Percentiles rank a stretch among this genome's conserved stretches.
phyloP scores from a whole-genome alignment of 495 filamentous ascomycete genomes.

The Penicillium mononematosum region DNA sequence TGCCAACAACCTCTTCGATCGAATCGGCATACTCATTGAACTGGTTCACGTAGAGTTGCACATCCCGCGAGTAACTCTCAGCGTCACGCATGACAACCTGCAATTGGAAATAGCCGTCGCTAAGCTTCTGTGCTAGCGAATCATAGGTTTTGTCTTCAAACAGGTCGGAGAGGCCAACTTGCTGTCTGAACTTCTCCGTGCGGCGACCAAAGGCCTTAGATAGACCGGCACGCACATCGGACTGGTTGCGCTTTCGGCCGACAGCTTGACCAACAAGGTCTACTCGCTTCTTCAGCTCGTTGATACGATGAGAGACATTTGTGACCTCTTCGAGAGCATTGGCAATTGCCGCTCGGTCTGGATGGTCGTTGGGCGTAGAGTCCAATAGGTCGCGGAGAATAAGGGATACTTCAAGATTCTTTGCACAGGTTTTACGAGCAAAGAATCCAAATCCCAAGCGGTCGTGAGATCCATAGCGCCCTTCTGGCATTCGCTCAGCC shows the following conservation, averaged over 20 bases:
- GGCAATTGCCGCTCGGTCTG: slow-evolving; percentile 68
- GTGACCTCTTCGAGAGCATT: slow-evolving; percentile 63
- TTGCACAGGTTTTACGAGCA: slow-evolving; percentile 95
- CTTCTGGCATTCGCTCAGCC: slow-evolving; percentile 87
- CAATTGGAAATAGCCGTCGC: slow-evolving; percentile 82
- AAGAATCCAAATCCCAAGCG: slow-evolving; percentile 90
- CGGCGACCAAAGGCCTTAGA: slow-evolving; percentile 84
- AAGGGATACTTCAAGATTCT: slow-evolving; percentile 89
- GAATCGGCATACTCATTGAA: slow-evolving; percentile 68
- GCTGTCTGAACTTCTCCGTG: slow-evolving; percentile 72
- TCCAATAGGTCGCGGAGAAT: slow-evolving; percentile 75
- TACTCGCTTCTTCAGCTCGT: slow-evolving; percentile 87
- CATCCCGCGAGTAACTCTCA: slow-evolving; percentile 76
- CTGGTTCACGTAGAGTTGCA: slow-evolving; percentile 66
- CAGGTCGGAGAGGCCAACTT: slow-evolving; percentile 62
- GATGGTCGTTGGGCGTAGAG: slow-evolving; percentile 75
- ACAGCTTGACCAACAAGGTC: slow-evolving; percentile 87
- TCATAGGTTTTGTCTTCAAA: slow-evolving; percentile 79
- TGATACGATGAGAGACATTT: slow-evolving; percentile 76
- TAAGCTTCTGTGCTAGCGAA: slow-evolving; percentile 71
- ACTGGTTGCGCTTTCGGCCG: slow-evolving; percentile 82
- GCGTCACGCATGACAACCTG: slow-evolving; percentile 90
- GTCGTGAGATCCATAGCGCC: slow-evolving; percentile 84
- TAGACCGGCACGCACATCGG: slow-evolving; percentile 77
- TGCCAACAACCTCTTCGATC: slow-evolving; percentile 65